Evolutionary conservation across 176 grass and related monocot species (phyloP), one percentile per base, ranked within the genome.

Genomic region (Aegilops sharonensis): DNA sequence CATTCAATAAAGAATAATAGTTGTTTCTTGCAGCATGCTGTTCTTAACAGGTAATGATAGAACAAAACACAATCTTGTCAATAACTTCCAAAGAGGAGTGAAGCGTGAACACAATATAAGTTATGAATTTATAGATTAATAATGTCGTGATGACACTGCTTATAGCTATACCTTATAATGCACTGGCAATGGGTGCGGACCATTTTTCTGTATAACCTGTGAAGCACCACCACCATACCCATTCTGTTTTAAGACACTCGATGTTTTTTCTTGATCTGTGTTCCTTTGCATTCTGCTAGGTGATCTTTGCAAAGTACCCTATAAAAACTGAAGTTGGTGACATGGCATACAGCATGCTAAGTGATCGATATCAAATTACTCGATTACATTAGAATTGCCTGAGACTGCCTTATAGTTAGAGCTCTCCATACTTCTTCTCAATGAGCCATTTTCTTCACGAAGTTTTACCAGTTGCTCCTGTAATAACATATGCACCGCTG

Each of bases 401-500:
- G 91, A 72, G 83, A 80, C 65, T 75, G 77, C 86, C 72, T 81
- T 92, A 35, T 11, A 73, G 20, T 86, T 92, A 34, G 18, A 68
- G 24, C 74, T 88, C 39, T 95, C 96, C 78, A 95, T 65, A 88
- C 35, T 95, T 91, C 74, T 95, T 85, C 82, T 92, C 29, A 98
- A 87, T 18, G 91, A 94, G 27, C 64, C 81, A 91, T 94, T 95
- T 87, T 95, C 93, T 63, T 95, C 85, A 68, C 90, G 88, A 70
- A 98, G 84, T 87, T 92, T 94, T 86, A 84, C 92, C 47, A 98
- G 76, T 91, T 95, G 93, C 17, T 92, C 93, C 96, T 98, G 87
- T 68, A 29, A 85, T 67, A 90, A 23, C 29, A 84, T 15, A 80
- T 8, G 52, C 56, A 52, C 5, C 18, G 60, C 0, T 75, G 56